phyloP scores from a whole-genome alignment of 371 early-diverging fungal genomes.

The Apophysomyces trapeziformis region DNA sequence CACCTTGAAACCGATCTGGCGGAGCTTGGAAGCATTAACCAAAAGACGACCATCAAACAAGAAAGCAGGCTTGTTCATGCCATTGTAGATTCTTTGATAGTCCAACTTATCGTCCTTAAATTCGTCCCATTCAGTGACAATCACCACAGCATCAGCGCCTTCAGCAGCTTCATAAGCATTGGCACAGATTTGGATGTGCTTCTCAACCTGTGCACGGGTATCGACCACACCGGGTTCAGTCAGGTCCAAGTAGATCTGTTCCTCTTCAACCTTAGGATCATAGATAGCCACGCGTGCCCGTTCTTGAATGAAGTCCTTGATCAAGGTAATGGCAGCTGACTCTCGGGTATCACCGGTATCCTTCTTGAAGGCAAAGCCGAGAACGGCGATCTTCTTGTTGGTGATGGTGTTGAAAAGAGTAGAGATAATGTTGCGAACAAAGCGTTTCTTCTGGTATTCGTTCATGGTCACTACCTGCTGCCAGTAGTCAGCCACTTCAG shows the following conservation, averaged over 20 bases:
- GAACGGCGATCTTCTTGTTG: slow-evolving; percentile 82
- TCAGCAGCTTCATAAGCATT: slow-evolving; percentile 72
- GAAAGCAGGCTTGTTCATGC: slow-evolving; percentile 90
- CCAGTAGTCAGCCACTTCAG: slow-evolving; percentile 96
- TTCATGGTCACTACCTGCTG: slow-evolving; percentile 90
- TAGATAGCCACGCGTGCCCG: slow-evolving; percentile 83
- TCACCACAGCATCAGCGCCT: slow-evolving; percentile 83
- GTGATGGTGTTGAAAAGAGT: slow-evolving; percentile 85
- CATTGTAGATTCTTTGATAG: slow-evolving; percentile 70
- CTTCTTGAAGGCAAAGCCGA: slow-evolving; percentile 97
- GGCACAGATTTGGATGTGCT: slow-evolving; percentile 64
- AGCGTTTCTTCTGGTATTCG: slow-evolving; percentile 92
- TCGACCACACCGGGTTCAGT: slow-evolving; percentile 74
- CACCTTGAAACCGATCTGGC: slow-evolving; percentile 85
- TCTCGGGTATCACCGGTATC: slow-evolving; percentile 96
- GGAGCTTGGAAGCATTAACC: slow-evolving; percentile 74
- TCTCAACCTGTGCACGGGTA: slow-evolving; percentile 63
- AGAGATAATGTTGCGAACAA: slow-evolving; percentile 73
- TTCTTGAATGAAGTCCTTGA: slow-evolving; percentile 82
- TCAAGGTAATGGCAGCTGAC: slow-evolving; percentile 88
- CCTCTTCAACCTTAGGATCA: slow-evolving; percentile 88
- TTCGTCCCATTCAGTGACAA: slow-evolving; percentile 95
- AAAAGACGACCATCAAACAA: slow-evolving; percentile 94
- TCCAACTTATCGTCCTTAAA: slow-evolving; percentile 76
- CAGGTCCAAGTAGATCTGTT: slow-evolving; percentile 84